A percentile compares a stretch with the other conserved stretches of the same genome.
Conservation (phyloP, 2,329 filamentous ascomycete genomes). For the Alternaria viburni region DNA sequence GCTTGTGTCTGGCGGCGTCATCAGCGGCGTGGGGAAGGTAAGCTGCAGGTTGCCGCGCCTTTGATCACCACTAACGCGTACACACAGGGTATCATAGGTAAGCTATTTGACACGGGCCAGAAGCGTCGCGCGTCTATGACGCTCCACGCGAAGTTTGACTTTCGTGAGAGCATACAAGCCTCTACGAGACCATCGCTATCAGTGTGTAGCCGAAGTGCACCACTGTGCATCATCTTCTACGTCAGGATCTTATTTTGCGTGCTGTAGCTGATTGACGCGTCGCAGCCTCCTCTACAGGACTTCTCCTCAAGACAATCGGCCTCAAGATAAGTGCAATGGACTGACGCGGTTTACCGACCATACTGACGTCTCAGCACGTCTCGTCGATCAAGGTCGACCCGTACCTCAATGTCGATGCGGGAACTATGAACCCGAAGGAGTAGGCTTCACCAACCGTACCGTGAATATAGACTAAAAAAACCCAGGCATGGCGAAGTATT, state of each 20-base stretch:
- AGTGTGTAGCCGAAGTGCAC: not conserved
- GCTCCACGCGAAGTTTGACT: not conserved
- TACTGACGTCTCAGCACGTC: conserved; percentile 57
- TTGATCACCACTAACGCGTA: conserved; percentile 31
- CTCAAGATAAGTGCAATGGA: conserved; percentile 68
- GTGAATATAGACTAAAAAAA: conserved; percentile 14
- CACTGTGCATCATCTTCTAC: not conserved
- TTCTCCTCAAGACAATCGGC: conserved; percentile 80
- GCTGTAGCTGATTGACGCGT: conserved; percentile 35
- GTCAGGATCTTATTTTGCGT: not conserved
- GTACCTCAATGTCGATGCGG: conserved; percentile 79
- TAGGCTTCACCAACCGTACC: conserved; percentile 46
- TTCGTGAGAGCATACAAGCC: not conserved
- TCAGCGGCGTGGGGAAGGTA: conserved; percentile 55
- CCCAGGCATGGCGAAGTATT: conserved; percentile 84
- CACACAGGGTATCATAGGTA: conserved; percentile 70
- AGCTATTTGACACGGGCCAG: conserved; percentile 9
- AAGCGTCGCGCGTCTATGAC: not conserved
- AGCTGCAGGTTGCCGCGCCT: conserved; percentile 36
- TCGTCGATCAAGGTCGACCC: conserved; percentile 74
- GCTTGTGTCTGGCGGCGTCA: conserved; percentile 73
- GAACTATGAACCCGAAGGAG: conserved; percentile 72
- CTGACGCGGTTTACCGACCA: conserved; percentile 16
- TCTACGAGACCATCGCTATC: not conserved
- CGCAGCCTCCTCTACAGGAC: conserved; percentile 71